phyloP scores from a whole-genome alignment of 371 early-diverging fungal genomes.

The Capillidium heterosporum region DNA sequence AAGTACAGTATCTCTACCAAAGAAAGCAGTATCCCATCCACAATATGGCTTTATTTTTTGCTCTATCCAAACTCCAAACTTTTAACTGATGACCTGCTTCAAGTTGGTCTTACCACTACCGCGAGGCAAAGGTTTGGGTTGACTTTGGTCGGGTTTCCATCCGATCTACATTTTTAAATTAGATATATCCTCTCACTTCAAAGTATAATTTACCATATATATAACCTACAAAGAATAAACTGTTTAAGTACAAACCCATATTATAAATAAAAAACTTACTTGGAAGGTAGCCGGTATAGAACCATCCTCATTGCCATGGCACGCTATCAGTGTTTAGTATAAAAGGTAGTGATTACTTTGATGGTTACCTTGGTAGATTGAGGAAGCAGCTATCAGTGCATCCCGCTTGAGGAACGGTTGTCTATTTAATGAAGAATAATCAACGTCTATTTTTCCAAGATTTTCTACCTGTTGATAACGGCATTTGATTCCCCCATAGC shows the following conservation, averaged over 20 bases:
- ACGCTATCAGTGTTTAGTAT: too few relatives aligned
- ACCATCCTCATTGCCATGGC: conserved; percentile 75
- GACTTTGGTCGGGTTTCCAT: conserved; percentile 63
- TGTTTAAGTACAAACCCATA: background rate
- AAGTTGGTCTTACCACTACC: conserved; percentile 51
- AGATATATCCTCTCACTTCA: background rate
- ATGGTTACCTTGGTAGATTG: conserved; percentile 65
- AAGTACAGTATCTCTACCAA: too few relatives aligned
- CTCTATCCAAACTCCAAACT: too few relatives aligned
- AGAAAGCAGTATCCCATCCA: too few relatives aligned
- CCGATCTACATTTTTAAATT: conserved; percentile 36
- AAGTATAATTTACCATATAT: conserved; percentile 5
- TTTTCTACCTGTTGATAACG: conserved; percentile 41
- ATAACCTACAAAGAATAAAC: background rate
- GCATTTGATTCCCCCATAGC: conserved; percentile 94
- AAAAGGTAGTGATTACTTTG: too few relatives aligned
- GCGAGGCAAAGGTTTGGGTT: conserved; percentile 48
- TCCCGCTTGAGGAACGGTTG: conserved; percentile 52
- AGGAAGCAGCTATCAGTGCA: conserved; percentile 62
- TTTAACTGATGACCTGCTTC: conserved; percentile 36
- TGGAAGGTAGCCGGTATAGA: conserved; percentile 89
- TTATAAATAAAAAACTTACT: conserved; percentile 16
- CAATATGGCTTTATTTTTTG: too few relatives aligned
- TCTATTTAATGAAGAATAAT: conserved; percentile 14
- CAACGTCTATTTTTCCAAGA: background rate